A percentile compares a stretch with the other conserved stretches of the same genome.
Conservation (phyloP, 805 yeast species). For the Pichia thaimueangensis region DNA sequence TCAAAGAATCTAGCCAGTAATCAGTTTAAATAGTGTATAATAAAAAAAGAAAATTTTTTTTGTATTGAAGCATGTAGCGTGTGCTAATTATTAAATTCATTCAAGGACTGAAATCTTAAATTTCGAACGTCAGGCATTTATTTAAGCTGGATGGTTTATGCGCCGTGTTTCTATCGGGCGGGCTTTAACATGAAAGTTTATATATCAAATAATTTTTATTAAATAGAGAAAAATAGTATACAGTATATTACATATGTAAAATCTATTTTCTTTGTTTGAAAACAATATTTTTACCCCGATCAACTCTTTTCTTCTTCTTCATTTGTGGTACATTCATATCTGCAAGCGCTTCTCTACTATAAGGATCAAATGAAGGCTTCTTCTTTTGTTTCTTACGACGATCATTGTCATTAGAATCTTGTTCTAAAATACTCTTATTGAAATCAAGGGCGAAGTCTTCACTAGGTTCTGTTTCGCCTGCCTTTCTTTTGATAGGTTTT, state of each 20-base stretch:
- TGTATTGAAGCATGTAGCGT: too few species aligned
- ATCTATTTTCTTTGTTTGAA: conserved; percentile 17
- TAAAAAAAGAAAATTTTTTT: too few species aligned
- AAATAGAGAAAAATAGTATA: too few species aligned
- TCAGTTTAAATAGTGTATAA: background rate
- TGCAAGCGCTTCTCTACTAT: conserved; percentile 28
- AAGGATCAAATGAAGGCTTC: conserved; percentile 54
- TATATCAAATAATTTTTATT: too few species aligned
- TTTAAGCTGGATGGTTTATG: too few species aligned
- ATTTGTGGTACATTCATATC: conserved; percentile 19
- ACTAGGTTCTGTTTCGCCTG: conserved; percentile 19
- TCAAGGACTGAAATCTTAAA: too few species aligned
- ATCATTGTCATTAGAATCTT: conserved; percentile 6
- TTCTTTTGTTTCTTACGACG: conserved; percentile 17
- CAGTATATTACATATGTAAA: too few species aligned
- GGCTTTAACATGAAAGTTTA: too few species aligned
- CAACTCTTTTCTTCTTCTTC: conserved; percentile 24
- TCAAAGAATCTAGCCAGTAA: conserved; percentile 16
- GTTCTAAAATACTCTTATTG: conserved; percentile 22
- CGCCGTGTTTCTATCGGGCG: too few species aligned
- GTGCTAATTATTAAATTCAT: too few species aligned
- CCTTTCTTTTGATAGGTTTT: conserved; percentile 1
- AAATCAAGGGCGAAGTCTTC: conserved; percentile 25
- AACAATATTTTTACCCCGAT: conserved; percentile 24
- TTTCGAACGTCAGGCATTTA: too few species aligned